Conservation (phyloP, 306 rosid species). For the Geum urbanum region DNA sequence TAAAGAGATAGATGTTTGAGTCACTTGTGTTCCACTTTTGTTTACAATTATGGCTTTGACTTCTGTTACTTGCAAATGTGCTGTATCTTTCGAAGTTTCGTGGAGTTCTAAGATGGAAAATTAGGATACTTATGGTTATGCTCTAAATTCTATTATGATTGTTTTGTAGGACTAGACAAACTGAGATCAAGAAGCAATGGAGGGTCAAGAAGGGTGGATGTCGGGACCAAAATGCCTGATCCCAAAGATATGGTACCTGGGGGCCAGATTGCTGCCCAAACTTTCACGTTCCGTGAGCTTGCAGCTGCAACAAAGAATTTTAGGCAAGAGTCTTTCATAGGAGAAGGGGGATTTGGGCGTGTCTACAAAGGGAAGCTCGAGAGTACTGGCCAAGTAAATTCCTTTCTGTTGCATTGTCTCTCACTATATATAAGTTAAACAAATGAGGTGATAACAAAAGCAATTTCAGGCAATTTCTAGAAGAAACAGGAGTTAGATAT, state of each 20-base stretch:
- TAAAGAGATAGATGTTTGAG: background rate
- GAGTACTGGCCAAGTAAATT: constrained; percentile 71
- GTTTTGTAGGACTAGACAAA: constrained; percentile 58
- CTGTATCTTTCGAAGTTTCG: background rate
- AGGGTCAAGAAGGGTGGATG: constrained; percentile 48
- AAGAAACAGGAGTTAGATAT: background rate
- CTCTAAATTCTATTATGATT: constrained; percentile 18
- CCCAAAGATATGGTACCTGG: constrained; percentile 54
- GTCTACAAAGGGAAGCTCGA: constrained; percentile 85
- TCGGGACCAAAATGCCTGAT: constrained; percentile 32
- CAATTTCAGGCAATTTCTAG: background rate
- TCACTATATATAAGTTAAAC: background rate
- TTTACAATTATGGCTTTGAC: constrained; percentile 18
- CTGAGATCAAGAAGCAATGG: constrained; percentile 59
- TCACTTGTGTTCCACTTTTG: background rate
- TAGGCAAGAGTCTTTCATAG: constrained; percentile 71
- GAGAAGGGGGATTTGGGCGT: constrained; percentile 96
- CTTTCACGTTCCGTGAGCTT: constrained; percentile 82
- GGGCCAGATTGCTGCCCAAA: constrained; percentile 79
- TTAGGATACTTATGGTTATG: constrained; percentile 23
- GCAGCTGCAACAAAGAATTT: constrained; percentile 74
- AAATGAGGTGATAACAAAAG: background rate
- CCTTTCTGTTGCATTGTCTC: background rate
- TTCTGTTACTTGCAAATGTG: constrained; percentile 9
- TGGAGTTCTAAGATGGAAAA: background rate